These are phyloP conservation scores for Scutellaria minor DNA, from an alignment of 257 asterid species.

Conservation along the genomic window DNA sequence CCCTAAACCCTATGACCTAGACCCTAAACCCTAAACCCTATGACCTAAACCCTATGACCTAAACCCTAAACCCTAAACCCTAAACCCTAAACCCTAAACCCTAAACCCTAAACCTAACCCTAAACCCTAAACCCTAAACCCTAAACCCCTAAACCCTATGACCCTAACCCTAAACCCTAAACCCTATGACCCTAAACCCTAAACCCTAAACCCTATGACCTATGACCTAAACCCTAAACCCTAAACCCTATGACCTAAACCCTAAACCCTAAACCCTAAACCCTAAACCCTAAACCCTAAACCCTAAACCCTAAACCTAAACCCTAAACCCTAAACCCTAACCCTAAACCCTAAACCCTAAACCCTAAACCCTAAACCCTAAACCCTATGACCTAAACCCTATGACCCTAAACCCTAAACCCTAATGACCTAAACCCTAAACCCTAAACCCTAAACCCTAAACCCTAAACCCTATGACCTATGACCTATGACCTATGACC, in stretches of 20 bases:
- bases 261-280: slow-evolving; percentile 26
- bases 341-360: slow-evolving; percentile 25
- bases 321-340: slow-evolving; percentile 24
- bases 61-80: slow-evolving; percentile 1
- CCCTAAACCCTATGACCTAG: too few relatives aligned
- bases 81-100: background rate
- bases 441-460: slow-evolving; percentile 27
- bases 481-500: slow-evolving; percentile 31
- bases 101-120: background rate
- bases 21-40: too few relatives aligned
- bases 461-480: slow-evolving; percentile 26
- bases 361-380: slow-evolving; percentile 37
- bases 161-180: too few relatives aligned
- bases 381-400: too few relatives aligned
- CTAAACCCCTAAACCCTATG: too few relatives aligned
- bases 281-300: slow-evolving; percentile 28
- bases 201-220: too few relatives aligned
- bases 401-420: too few relatives aligned
- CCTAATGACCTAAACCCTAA: slow-evolving; percentile 26
- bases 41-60: too few relatives aligned
- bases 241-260: too few relatives aligned
- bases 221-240: too few relatives aligned
- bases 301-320: slow-evolving; percentile 25
- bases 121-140: slow-evolving; percentile 22
- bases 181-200: too few relatives aligned